Conservation (phyloP, 2,329 filamentous ascomycete species). For the Exophiala lecanii-corni region DNA sequence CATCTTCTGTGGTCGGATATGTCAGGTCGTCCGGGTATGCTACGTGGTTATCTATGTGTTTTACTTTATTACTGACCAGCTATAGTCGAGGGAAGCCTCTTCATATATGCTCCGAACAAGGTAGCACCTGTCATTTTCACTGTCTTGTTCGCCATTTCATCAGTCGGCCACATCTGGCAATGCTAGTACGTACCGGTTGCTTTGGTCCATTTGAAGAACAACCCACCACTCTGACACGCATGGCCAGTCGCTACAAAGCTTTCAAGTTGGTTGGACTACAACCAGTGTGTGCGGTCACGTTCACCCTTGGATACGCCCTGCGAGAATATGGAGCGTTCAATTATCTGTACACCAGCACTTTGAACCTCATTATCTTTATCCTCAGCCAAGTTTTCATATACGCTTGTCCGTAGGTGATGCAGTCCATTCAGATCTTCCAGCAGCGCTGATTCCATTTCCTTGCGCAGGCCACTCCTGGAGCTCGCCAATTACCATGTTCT, state of each 20-base stretch:
- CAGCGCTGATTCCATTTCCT: background rate
- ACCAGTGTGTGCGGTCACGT: slow-evolving; percentile 51
- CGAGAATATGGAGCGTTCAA: slow-evolving; percentile 52
- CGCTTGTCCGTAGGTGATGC: slow-evolving; percentile 31
- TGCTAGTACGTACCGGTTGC: slow-evolving; percentile 2
- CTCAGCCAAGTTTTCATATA: slow-evolving; percentile 39
- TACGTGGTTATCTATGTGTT: background rate
- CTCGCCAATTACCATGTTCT: slow-evolving; percentile 60
- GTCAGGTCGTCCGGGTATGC: background rate
- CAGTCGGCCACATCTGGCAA: slow-evolving; percentile 2
- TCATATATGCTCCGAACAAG: slow-evolving; percentile 3
- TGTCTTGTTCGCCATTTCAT: background rate
- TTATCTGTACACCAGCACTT: slow-evolving; percentile 36
- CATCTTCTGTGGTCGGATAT: too few relatives aligned
- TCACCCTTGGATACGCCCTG: slow-evolving; percentile 53
- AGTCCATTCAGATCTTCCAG: background rate
- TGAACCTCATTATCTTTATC: slow-evolving; percentile 43
- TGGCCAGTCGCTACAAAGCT: slow-evolving; percentile 50
- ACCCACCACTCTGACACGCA: background rate
- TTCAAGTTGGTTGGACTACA: slow-evolving; percentile 54
- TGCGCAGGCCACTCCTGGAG: slow-evolving; percentile 49
- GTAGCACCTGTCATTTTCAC: slow-evolving; percentile 1
- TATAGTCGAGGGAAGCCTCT: background rate
- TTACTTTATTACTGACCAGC: background rate
- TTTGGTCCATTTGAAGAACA: too few relatives aligned